Percentiles rank a stretch among this genome's conserved stretches.
These are phyloP conservation scores for Eutypa lata DNA, from an alignment of 2,329 filamentous ascomycete species.

Conservation along the genomic window DNA sequence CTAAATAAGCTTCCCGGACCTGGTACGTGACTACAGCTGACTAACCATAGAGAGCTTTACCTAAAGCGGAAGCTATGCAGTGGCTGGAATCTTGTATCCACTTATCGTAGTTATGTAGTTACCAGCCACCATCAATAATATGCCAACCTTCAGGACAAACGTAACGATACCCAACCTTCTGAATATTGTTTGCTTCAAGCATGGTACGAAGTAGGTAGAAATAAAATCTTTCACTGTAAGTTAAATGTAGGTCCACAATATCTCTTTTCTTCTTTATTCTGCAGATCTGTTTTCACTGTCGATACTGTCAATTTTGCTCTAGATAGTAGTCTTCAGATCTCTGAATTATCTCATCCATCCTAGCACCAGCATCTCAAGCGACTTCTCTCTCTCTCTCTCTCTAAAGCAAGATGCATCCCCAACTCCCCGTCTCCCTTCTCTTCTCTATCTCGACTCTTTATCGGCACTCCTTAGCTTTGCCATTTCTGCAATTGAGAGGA, in stretches of 20 bases:
- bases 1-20: no score
- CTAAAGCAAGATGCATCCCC: constrained; percentile 33
- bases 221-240: neutral
- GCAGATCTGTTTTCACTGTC: neutral
- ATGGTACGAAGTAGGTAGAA: constrained; percentile 38
- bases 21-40: no score
- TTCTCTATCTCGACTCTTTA: constrained; percentile 20
- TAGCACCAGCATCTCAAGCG: neutral
- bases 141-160: neutral
- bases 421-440: constrained; percentile 20
- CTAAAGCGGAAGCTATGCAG: neutral
- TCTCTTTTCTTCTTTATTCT: constrained; percentile 9
- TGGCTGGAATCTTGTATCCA: neutral
- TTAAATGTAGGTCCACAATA: constrained; percentile 7
- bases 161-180: constrained; percentile 13
- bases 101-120: no score
- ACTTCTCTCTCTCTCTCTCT: constrained; percentile 2
- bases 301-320: neutral
- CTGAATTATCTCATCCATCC: neutral
- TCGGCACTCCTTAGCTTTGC: constrained; percentile 21
- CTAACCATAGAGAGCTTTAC: neutral
- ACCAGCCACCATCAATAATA: neutral
- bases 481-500: constrained; percentile 20
- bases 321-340: neutral
- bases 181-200: constrained; percentile 15